Conservation (phyloP, 2,329 filamentous ascomycete genomes). For the Fusarium bactridioides region DNA sequence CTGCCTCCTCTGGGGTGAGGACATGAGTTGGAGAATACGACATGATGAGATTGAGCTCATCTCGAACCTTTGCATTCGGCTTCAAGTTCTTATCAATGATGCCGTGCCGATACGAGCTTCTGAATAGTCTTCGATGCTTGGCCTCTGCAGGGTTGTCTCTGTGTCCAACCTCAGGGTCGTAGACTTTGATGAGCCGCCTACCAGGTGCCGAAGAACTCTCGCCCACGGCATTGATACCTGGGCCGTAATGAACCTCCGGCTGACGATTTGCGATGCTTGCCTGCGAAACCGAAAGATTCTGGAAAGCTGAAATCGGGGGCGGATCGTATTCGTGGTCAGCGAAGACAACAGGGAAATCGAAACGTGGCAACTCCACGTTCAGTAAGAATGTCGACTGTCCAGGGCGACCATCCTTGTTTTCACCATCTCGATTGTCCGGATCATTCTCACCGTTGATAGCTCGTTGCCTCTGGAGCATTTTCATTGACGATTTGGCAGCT, state of each 20-base stretch:
- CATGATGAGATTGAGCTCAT: constrained; percentile 91
- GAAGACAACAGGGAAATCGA: constrained; percentile 95
- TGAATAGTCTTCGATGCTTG: constrained; percentile 90
- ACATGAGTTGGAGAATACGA: constrained; percentile 92
- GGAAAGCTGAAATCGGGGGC: constrained; percentile 80
- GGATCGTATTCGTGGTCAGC: constrained; percentile 91
- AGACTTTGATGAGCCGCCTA: constrained; percentile 79
- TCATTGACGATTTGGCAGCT: constrained; percentile 70
- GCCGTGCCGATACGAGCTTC: constrained; percentile 89
- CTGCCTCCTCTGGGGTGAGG: constrained; percentile 89
- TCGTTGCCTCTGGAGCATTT: constrained; percentile 60
- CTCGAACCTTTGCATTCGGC: constrained; percentile 93
- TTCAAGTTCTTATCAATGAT: constrained; percentile 94
- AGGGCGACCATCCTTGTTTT: constrained; percentile 55
- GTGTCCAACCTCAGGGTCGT: constrained; percentile 91
- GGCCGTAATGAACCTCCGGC: constrained; percentile 88
- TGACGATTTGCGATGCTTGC: constrained; percentile 79
- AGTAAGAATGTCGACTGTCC: constrained; percentile 74
- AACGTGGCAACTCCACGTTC: constrained; percentile 90
- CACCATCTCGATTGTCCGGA: constrained; percentile 41
- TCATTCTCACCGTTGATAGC: constrained; percentile 50
- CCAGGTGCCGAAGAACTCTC: constrained; percentile 58
- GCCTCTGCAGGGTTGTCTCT: constrained; percentile 93
- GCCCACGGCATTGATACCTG: constrained; percentile 79
- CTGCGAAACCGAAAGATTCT: constrained; percentile 64